Conservation (phyloP, 306 rosid genomes). For the Hippophae gyantsensis region DNA sequence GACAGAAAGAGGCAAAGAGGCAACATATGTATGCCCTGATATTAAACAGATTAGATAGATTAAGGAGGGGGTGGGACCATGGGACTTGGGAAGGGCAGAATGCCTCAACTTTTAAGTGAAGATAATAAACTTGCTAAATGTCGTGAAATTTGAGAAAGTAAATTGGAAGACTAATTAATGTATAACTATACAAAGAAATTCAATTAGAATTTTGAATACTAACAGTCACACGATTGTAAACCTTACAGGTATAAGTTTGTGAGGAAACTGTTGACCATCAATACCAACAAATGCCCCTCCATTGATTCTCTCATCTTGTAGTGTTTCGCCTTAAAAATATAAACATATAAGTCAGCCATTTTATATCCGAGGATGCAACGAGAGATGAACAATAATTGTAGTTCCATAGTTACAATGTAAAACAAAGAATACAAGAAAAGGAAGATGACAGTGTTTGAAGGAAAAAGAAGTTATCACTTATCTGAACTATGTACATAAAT, state of each 20-base stretch:
- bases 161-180: not conserved
- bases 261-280: constrained; percentile 81
- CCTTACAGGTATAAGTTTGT: constrained; percentile 88
- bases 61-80: not conserved
- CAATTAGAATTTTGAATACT: constrained; percentile 1
- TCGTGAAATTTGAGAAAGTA: not conserved
- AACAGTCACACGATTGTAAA: constrained; percentile 3
- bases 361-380: too few relatives aligned
- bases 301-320: constrained; percentile 75
- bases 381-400: too few relatives aligned
- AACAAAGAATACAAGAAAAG: not conserved
- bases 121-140: not conserved
- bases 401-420: constrained; percentile 2
- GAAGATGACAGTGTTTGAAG: not conserved
- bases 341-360: not conserved
- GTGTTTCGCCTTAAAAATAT: constrained; percentile 65
- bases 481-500: constrained; percentile 1
- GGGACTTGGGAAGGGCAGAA: too few relatives aligned
- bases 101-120: not conserved
- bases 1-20: not conserved
- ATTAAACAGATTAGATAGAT: not conserved
- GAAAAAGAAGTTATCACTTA: constrained; percentile 11
- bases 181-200: not conserved
- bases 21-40: not conserved
- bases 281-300: constrained; percentile 86